phyloP scores from a whole-genome alignment of 208 protist genomes.

The Acanthamoeba sp. region DNA sequence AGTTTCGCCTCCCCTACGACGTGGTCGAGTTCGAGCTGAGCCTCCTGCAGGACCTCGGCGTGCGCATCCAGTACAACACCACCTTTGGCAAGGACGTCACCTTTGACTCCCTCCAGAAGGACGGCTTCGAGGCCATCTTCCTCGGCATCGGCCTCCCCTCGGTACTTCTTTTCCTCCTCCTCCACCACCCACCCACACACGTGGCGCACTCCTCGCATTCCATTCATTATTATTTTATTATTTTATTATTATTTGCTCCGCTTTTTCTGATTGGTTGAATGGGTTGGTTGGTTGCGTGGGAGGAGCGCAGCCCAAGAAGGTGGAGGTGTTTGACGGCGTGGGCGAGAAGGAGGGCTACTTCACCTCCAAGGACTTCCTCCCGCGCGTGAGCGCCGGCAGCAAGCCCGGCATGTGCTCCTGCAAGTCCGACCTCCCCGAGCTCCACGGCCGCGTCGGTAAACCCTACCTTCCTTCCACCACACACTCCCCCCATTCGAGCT shows the following conservation, averaged over 20 bases:
- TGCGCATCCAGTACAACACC: slow-evolving; percentile 87
- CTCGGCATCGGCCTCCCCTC: slow-evolving; percentile 91
- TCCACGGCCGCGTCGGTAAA: slow-evolving; percentile 89
- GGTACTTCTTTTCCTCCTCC: background rate
- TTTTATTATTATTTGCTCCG: background rate
- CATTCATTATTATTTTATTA: too few species aligned
- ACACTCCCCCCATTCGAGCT: too few species aligned
- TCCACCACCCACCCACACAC: background rate
- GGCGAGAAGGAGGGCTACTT: slow-evolving; percentile 88
- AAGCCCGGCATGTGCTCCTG: slow-evolving; percentile 91
- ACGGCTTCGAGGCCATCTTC: slow-evolving; percentile 91
- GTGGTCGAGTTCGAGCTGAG: slow-evolving; percentile 92
- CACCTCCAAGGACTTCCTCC: slow-evolving; percentile 91
- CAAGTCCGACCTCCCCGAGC: slow-evolving; percentile 84
- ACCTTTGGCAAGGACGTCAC: slow-evolving; percentile 88
- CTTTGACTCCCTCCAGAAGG: slow-evolving; percentile 89
- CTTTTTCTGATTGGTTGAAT: too few species aligned
- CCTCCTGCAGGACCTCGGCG: slow-evolving; percentile 91
- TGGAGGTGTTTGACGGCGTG: slow-evolving; percentile 86
- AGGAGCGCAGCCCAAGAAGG: slow-evolving; percentile 77
- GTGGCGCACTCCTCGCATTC: too few species aligned
- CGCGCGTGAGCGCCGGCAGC: slow-evolving; percentile 84
- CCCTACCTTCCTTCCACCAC: background rate
- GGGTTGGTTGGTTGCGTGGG: too few species aligned
- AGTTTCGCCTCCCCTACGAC: slow-evolving; percentile 91